These are phyloP conservation scores for Tympanopsis confertula DNA, from an alignment of 2,329 filamentous ascomycete species.

Conservation along the genomic window DNA sequence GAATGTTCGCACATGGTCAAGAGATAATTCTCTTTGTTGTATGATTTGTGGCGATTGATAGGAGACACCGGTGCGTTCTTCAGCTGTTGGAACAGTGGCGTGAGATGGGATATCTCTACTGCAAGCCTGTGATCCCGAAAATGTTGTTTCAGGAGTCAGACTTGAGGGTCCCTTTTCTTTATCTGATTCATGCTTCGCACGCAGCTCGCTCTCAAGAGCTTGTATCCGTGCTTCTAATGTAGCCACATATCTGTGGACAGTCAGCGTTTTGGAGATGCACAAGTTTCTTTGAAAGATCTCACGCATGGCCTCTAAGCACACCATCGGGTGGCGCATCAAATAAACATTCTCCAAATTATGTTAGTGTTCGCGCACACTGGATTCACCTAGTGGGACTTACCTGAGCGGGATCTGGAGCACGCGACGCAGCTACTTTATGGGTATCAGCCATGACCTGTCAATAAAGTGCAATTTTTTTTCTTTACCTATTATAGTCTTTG, in stretches of 20 bases:
- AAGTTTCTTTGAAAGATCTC: slow-evolving; percentile 1
- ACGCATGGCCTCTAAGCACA: slow-evolving; percentile 6
- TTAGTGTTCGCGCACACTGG: background rate
- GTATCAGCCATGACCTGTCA: too few relatives aligned
- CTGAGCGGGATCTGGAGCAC: background rate
- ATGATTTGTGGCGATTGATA: background rate
- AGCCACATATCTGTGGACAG: slow-evolving; percentile 6
- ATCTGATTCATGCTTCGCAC: slow-evolving; percentile 1
- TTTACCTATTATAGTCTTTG: background rate
- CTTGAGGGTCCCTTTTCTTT: background rate
- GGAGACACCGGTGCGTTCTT: background rate
- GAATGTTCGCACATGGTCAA: background rate
- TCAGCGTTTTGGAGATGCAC: background rate
- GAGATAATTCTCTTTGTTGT: background rate
- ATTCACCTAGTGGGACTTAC: background rate
- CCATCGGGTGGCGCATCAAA: slow-evolving; percentile 8
- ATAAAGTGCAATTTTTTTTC: too few relatives aligned
- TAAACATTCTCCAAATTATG: slow-evolving; percentile 5
- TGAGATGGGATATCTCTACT: slow-evolving; percentile 4
- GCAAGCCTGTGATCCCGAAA: slow-evolving; percentile 2
- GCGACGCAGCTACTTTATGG: background rate
- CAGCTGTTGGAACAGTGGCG: background rate
- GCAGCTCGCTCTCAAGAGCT: slow-evolving; percentile 5
- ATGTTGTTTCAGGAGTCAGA: slow-evolving; percentile 1
- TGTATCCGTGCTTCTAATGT: slow-evolving; percentile 7